Evolutionary conservation across 2,329 filamentous ascomycete species (phyloP), one percentile per base, ranked within the genome.

Genomic region (Plectosphaerella plurivora): DNA sequence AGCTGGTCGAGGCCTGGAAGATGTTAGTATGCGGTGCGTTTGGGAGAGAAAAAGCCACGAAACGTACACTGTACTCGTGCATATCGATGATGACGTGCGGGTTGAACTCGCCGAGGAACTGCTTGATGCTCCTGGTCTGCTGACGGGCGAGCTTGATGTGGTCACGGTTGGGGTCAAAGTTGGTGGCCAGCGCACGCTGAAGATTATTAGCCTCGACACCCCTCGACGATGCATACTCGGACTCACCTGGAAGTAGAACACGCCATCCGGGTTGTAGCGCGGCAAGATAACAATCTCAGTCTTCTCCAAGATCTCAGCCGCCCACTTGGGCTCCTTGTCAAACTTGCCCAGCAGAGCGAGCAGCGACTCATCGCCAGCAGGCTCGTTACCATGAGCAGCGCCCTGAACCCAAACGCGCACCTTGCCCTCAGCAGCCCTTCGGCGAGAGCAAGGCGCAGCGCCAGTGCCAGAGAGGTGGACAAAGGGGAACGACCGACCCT

Each of bases 231-330:
- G n/a, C 41, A 44, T 20, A 8, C n/a, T 18, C 4, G 12, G 16
- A 44, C 41, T 18, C n/a, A 44, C 41, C 41, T 44, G 66, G 54
- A 68, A 68, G 52, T 68, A 68, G 18, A 56, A 64, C 2, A 66
- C 62, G 1, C 66, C 66, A n/a, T 68, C 66, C 0, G 65, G 64
- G 25, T 68, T 68, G 22, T 68, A 68, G 0, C 66, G 59, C 0
- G 65, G 66, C 8, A 68, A 42, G 14, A 68, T 46, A 10, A 68
- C 49, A 1, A 68, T 59, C 5, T 68, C 66, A 0, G 63, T 51
- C 3, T 64, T 60, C 16, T 61, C 53, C 1, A 68, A 62, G 0
- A 68, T 44, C 5, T 56, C 58, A 0, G 55, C 39, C 0, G 66
- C 65, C 66, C 66, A 68, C 12, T 61, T 57, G 0, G 59, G 50